A percentile compares a stretch with the other conserved stretches of the same genome.
phyloP scores from a whole-genome alignment of 768 basidiomycete species.

The Tricholoma bakamatsutake region DNA sequence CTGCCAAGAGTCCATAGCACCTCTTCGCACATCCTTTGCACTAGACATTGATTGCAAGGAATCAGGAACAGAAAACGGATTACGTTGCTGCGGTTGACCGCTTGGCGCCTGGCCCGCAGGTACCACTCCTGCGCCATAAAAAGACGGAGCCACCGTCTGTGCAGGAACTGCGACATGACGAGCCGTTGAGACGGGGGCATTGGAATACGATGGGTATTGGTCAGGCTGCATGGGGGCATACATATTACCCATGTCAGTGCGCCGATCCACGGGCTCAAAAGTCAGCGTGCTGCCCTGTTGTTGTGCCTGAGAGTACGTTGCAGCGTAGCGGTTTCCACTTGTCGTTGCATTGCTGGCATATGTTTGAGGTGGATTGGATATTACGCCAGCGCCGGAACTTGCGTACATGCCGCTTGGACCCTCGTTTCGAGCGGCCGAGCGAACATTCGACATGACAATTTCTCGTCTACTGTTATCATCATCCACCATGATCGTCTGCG shows the following conservation, averaged over 20 bases:
- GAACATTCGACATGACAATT: slow-evolving; percentile 76
- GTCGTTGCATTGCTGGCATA: slow-evolving; percentile 51
- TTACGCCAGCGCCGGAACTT: slow-evolving; percentile 42
- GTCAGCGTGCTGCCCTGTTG: slow-evolving; percentile 33
- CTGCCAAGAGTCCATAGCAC: slow-evolving; percentile 66
- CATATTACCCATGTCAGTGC: slow-evolving; percentile 60
- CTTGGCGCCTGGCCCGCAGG: slow-evolving; percentile 36
- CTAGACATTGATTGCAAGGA: slow-evolving; percentile 33
- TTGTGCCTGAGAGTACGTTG: slow-evolving; percentile 45
- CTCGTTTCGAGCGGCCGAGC: slow-evolving; percentile 54
- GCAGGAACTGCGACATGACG: slow-evolving; percentile 46
- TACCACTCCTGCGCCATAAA: slow-evolving; percentile 62
- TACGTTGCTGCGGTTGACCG: slow-evolving; percentile 31
- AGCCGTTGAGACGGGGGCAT: slow-evolving; percentile 27
- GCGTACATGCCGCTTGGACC: slow-evolving; percentile 38
- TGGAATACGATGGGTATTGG: slow-evolving; percentile 56
- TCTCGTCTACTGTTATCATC: slow-evolving; percentile 53
- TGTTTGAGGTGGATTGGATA: slow-evolving; percentile 72
- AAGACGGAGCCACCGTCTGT: slow-evolving; percentile 54
- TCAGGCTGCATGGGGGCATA: slow-evolving; percentile 85
- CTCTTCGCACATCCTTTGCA: slow-evolving; percentile 53
- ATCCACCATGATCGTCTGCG: slow-evolving; percentile 60
- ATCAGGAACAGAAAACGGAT: slow-evolving; percentile 35
- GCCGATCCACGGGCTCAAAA: slow-evolving; percentile 59
- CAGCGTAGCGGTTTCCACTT: slow-evolving; percentile 55